phyloP scores from a whole-genome alignment of 495 filamentous ascomycete species.

The Aspergillus ostianus region DNA sequence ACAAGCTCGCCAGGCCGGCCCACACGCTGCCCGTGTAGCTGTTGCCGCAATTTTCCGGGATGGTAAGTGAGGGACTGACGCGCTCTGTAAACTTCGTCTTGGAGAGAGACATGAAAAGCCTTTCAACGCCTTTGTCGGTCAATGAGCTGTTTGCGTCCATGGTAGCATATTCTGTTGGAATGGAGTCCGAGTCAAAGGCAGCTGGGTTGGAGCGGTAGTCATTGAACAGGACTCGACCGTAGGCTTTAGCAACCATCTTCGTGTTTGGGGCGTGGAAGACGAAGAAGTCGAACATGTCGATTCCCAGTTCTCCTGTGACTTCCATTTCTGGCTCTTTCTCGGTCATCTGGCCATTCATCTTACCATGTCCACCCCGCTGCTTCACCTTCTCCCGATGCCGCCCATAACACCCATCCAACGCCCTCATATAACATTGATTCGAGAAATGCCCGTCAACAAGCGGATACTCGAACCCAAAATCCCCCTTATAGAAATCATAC shows the following conservation, averaged over 20 bases:
- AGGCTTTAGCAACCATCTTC: constrained; percentile 96
- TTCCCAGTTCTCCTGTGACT: constrained; percentile 42
- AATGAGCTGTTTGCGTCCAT: constrained; percentile 83
- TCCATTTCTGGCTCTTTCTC: constrained; percentile 43
- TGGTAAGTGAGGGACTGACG: constrained; percentile 78
- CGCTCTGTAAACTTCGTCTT: constrained; percentile 95
- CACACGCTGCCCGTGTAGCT: constrained; percentile 98
- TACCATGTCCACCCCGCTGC: constrained; percentile 51
- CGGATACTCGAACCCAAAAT: constrained; percentile 96
- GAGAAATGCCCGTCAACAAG: constrained; percentile 96
- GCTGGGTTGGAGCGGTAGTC: constrained; percentile 82
- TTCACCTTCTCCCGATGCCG: constrained; percentile 56
- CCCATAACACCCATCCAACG: constrained; percentile 93
- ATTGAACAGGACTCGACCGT: constrained; percentile 93
- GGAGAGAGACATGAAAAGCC: constrained; percentile 89
- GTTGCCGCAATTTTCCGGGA: constrained; percentile 94
- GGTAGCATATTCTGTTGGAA: constrained; percentile 82
- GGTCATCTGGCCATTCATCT: no score
- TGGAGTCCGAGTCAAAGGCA: constrained; percentile 75
- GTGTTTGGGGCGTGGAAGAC: constrained; percentile 97
- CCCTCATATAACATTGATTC: constrained; percentile 90
- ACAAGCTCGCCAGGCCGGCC: constrained; percentile 73
- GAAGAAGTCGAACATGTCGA: constrained; percentile 95
- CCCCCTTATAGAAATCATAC: constrained; percentile 99
- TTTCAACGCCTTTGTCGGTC: constrained; percentile 91